These are phyloP conservation scores for Tolypocladium nubicola DNA, from an alignment of 2,329 filamentous ascomycete genomes.

Conservation along the genomic window DNA sequence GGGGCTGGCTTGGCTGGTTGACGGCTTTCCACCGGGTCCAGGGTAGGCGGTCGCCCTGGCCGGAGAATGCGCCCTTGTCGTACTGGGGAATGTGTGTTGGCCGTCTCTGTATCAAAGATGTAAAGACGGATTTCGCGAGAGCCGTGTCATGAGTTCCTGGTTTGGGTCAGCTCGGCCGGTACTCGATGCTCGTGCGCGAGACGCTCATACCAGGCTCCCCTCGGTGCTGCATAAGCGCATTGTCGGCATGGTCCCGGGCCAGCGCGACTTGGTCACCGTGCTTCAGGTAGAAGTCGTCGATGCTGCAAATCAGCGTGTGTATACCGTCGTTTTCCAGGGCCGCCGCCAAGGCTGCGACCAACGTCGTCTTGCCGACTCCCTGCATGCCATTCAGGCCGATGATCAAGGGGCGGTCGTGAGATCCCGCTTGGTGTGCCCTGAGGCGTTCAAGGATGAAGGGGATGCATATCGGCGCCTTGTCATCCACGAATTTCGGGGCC, in stretches of 20 bases:
- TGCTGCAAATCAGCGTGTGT: conserved; percentile 63
- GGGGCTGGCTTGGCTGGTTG: conserved; percentile 36
- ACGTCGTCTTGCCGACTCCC: conserved; percentile 84
- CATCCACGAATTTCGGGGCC: conserved; percentile 46
- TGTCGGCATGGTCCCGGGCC: conserved; percentile 53
- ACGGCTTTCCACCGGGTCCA: conserved; percentile 49
- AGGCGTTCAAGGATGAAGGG: conserved; percentile 62
- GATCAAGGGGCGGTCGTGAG: conserved; percentile 52
- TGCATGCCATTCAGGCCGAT: conserved; percentile 87
- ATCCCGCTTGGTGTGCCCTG: conserved; percentile 30
- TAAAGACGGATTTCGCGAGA: conserved; percentile 54
- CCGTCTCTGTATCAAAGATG: conserved; percentile 37
- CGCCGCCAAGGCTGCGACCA: conserved; percentile 57
- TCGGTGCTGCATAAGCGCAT: conserved; percentile 68
- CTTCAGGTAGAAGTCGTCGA: conserved; percentile 83
- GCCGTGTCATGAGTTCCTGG: conserved; percentile 61
- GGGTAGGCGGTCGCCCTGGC: conserved; percentile 65
- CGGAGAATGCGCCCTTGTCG: conserved; percentile 70
- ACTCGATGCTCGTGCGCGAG: not conserved
- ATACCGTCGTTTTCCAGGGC: conserved; percentile 47
- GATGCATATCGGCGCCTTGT: conserved; percentile 68
- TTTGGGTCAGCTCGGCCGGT: not conserved
- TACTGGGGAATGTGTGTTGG: conserved; percentile 59
- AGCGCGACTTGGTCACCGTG: conserved; percentile 58
- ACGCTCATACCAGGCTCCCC: conserved; percentile 57